A percentile compares a stretch with the other conserved stretches of the same genome.
Evolutionary conservation across 1,284 basidiomycete species (phyloP).

Genomic region (Trichosporon coremiiforme): DNA sequence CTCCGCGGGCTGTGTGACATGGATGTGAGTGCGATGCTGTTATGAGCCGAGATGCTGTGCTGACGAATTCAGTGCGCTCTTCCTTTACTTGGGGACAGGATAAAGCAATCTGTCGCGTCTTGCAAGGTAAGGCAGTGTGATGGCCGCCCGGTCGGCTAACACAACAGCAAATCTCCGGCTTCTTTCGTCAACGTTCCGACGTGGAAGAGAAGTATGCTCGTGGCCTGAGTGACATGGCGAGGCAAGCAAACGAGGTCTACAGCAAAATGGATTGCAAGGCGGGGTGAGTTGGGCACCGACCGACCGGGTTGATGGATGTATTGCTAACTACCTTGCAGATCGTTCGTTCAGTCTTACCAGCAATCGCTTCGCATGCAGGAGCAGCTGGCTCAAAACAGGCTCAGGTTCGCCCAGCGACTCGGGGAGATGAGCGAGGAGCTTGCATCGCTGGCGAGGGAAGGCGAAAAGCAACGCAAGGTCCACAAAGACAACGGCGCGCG

Average conservation of each 20-base stretch:
- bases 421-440: slow-evolving; percentile 96
- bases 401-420: slow-evolving; percentile 80
- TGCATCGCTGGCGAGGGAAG: slow-evolving; percentile 79
- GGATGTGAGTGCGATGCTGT: slow-evolving; percentile 68
- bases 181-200: slow-evolving; percentile 88
- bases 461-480: slow-evolving; percentile 89
- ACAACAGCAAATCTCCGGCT: slow-evolving; percentile 78
- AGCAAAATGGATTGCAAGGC: slow-evolving; percentile 87
- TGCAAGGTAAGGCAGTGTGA: slow-evolving; percentile 67
- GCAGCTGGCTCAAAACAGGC: slow-evolving; percentile 79
- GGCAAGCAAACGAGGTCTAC: slow-evolving; percentile 78
- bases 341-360: slow-evolving; percentile 88
- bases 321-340: slow-evolving; percentile 57
- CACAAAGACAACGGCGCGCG: slow-evolving; percentile 85
- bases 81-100: slow-evolving; percentile 85
- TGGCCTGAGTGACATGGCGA: slow-evolving; percentile 77
- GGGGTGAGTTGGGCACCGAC: slow-evolving; percentile 63
- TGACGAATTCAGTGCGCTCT: slow-evolving; percentile 71
- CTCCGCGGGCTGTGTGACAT: slow-evolving; percentile 85
- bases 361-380: slow-evolving; percentile 85
- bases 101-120: slow-evolving; percentile 93
- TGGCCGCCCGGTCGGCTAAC: background rate
- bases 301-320: too few species aligned
- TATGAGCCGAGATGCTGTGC: background rate
- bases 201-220: slow-evolving; percentile 95